These are phyloP conservation scores for Sistotremastrum suecicum DNA, from an alignment of 768 basidiomycete genomes.

Conservation along the genomic window DNA sequence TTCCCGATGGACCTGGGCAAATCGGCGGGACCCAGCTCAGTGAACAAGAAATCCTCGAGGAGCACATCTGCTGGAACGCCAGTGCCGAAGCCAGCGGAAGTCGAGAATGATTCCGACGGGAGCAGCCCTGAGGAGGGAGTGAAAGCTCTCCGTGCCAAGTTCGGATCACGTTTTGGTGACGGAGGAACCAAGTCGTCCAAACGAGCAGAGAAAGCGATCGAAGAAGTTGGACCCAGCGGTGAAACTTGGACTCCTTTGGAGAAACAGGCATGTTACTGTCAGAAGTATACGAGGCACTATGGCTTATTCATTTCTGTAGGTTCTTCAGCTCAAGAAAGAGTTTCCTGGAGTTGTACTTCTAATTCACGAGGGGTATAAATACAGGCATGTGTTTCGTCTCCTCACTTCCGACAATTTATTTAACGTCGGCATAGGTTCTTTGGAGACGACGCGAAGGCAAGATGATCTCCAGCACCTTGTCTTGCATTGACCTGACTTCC, in stretches of 20 bases:
- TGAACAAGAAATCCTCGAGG: conserved; percentile 12
- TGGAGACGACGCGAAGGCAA: conserved; percentile 68
- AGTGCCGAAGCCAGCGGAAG: conserved; percentile 31
- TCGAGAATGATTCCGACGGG: conserved; percentile 2
- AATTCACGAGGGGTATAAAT: conserved; percentile 78
- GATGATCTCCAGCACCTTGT: background rate
- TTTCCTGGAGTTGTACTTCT: conserved; percentile 57
- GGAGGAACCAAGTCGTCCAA: background rate
- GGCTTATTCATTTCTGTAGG: conserved; percentile 19
- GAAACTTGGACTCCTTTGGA: conserved; percentile 66
- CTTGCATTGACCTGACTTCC: background rate
- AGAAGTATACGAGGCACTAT: background rate
- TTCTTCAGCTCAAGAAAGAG: conserved; percentile 44
- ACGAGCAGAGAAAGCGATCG: conserved; percentile 3
- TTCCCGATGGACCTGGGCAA: conserved; percentile 8
- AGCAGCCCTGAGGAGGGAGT: conserved; percentile 32
- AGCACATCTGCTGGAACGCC: conserved; percentile 3
- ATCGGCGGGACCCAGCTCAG: background rate
- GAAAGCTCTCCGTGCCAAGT: conserved; percentile 31
- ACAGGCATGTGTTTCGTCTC: conserved; percentile 16
- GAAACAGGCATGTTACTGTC: conserved; percentile 32
- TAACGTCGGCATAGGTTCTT: conserved; percentile 37
- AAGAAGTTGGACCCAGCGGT: conserved; percentile 52
- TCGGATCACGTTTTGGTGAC: conserved; percentile 11
- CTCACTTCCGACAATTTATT: background rate